A percentile compares a stretch with the other conserved stretches of the same genome.
Conservation (phyloP, 1,284 basidiomycete species). For the Flammula alnicola region DNA sequence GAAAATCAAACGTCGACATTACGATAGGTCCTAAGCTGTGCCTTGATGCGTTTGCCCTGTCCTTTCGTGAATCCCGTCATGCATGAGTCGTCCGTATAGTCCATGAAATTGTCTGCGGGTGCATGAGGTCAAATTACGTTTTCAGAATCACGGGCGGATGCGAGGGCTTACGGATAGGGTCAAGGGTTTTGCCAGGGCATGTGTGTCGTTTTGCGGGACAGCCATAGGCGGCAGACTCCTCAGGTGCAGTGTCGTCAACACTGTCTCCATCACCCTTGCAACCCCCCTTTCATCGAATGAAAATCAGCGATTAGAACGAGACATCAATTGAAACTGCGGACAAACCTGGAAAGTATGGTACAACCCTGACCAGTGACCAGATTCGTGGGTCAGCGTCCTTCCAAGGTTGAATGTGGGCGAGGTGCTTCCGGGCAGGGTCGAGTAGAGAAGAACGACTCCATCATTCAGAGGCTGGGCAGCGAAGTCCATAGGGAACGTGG, state of each 20-base stretch:
- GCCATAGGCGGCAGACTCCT: conserved; percentile 35
- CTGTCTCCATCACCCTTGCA: conserved; percentile 42
- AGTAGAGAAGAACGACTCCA: conserved; percentile 44
- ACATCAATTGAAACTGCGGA: not conserved
- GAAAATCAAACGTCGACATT: conserved; percentile 21
- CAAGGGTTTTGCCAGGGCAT: conserved; percentile 31
- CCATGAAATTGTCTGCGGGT: conserved; percentile 41
- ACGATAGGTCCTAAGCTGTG: conserved; percentile 34
- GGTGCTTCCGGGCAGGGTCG: conserved; percentile 45
- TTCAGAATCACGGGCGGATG: too few relatives aligned
- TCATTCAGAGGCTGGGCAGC: conserved; percentile 36
- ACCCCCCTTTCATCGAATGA: conserved; percentile 34
- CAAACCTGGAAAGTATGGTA: conserved; percentile 47
- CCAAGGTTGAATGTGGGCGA: conserved; percentile 42
- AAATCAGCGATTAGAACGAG: not conserved
- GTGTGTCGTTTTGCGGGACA: conserved; percentile 39
- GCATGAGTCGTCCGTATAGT: conserved; percentile 43
- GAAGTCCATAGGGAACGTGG: conserved; percentile 45
- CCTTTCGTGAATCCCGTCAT: conserved; percentile 41
- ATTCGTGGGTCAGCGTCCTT: conserved; percentile 45
- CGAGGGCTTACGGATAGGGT: conserved; percentile 37
- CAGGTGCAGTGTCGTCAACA: conserved; percentile 45
- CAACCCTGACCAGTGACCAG: conserved; percentile 43
- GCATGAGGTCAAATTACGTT: not conserved
- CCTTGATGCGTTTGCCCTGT: conserved; percentile 33